phyloP scores from a whole-genome alignment of 768 basidiomycete genomes.

The Phlebiopsis gigantea region DNA sequence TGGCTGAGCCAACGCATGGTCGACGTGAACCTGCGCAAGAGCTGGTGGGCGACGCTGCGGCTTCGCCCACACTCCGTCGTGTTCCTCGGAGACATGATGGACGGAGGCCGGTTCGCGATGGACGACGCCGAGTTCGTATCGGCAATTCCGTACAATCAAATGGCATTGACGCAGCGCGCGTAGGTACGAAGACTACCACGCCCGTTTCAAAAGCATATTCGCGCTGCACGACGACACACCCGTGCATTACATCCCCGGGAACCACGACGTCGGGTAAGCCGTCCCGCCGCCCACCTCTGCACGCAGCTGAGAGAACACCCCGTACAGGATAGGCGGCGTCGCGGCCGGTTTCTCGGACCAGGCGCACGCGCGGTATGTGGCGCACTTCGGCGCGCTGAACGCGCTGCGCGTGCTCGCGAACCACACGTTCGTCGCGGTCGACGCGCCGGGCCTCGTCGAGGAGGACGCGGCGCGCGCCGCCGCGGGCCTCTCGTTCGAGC shows the following conservation, averaged over 20 bases:
- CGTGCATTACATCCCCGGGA: conserved; percentile 77
- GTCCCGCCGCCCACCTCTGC: conserved; percentile 7
- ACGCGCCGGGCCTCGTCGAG: conserved; percentile 77
- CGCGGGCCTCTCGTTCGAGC: conserved; percentile 31
- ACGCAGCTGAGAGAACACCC: conserved; percentile 3
- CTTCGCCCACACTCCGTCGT: conserved; percentile 67
- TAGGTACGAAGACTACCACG: conserved; percentile 73
- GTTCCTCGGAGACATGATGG: conserved; percentile 92
- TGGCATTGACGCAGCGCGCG: not conserved
- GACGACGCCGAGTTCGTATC: conserved; percentile 59
- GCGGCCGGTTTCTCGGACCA: conserved; percentile 19
- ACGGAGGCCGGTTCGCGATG: conserved; percentile 68
- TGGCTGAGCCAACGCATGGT: conserved; percentile 60
- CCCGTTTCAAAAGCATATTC: conserved; percentile 71
- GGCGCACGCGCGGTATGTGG: conserved; percentile 37
- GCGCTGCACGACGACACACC: conserved; percentile 40
- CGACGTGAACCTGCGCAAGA: conserved; percentile 81
- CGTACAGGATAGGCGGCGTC: conserved; percentile 26
- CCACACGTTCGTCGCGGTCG: conserved; percentile 66
- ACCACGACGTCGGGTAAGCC: conserved; percentile 80
- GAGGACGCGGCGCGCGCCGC: conserved; percentile 65
- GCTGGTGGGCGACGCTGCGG: conserved; percentile 64
- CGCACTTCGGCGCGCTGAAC: conserved; percentile 67
- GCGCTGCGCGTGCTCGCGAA: conserved; percentile 56
- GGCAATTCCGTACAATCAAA: not conserved